phyloP scores from a whole-genome alignment of 1,284 basidiomycete genomes.

The Apiotrichum siamense region DNA sequence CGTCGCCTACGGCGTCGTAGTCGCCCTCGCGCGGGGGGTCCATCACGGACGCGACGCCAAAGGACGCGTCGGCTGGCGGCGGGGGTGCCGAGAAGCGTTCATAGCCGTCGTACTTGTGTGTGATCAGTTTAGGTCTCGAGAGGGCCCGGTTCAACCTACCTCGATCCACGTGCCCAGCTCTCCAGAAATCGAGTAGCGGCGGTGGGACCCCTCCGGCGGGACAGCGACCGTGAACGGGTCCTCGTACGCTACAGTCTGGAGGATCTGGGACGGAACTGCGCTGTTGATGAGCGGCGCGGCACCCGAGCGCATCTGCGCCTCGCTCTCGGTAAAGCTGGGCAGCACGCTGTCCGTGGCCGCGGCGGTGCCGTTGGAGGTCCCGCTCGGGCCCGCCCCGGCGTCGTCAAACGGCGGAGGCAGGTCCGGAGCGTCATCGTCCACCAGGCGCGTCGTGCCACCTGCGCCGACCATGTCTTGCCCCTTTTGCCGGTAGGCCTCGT shows the following conservation, averaged over 20 bases:
- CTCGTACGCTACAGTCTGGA: slow-evolving; percentile 23
- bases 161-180: slow-evolving; percentile 43
- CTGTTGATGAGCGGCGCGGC: slow-evolving; percentile 19
- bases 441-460: slow-evolving; percentile 27
- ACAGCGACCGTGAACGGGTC: background rate
- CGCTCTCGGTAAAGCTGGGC: slow-evolving; percentile 39
- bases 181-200: slow-evolving; percentile 18
- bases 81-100: slow-evolving; percentile 47
- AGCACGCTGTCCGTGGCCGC: slow-evolving; percentile 10
- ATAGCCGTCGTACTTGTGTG: slow-evolving; percentile 46
- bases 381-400: slow-evolving; percentile 10
- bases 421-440: background rate
- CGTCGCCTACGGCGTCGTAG: background rate
- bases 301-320: slow-evolving; percentile 34
- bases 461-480: slow-evolving; percentile 42
- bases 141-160: slow-evolving; percentile 26
- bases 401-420: slow-evolving; percentile 38
- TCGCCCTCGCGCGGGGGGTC: slow-evolving; percentile 42
- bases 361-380: slow-evolving; percentile 2
- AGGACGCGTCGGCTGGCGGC: slow-evolving; percentile 37
- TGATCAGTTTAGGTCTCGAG: background rate
- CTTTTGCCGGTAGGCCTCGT: slow-evolving; percentile 45
- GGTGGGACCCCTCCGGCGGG: no score
- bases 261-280: slow-evolving; percentile 20
- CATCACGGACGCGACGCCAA: slow-evolving; percentile 40